These are phyloP conservation scores for Ustilago cynodontis DNA, from an alignment of 1,284 basidiomycete species.

Conservation along the genomic window DNA sequence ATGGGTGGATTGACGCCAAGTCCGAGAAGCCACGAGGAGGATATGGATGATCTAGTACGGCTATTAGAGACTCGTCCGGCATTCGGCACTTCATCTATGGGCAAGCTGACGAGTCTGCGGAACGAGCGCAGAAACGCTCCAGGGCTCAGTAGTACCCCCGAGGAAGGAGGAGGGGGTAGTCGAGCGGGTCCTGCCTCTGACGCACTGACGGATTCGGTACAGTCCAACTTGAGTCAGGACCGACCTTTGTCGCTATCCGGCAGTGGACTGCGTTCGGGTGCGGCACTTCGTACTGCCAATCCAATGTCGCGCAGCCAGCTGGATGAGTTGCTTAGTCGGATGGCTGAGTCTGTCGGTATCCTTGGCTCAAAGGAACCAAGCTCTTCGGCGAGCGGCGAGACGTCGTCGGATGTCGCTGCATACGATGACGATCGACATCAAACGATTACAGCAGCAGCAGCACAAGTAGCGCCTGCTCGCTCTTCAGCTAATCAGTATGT, in stretches of 20 bases:
- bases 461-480: background rate
- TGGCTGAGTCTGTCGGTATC: conserved; percentile 54
- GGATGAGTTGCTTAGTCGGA: conserved; percentile 58
- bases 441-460: background rate
- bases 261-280: conserved; percentile 24
- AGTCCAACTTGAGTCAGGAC: conserved; percentile 28
- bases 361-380: conserved; percentile 22
- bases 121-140: conserved; percentile 31
- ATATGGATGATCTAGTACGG: conserved; percentile 56
- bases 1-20: conserved; percentile 33
- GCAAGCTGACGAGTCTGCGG: conserved; percentile 28
- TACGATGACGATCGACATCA: background rate
- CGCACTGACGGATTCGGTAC: conserved; percentile 33
- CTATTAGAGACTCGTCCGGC: conserved; percentile 52
- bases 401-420: conserved; percentile 12
- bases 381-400: conserved; percentile 17
- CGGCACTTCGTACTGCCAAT: conserved; percentile 31
- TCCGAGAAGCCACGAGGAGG: conserved; percentile 56
- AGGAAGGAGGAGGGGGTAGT: conserved; percentile 14
- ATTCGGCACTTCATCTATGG: conserved; percentile 34
- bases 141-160: conserved; percentile 39
- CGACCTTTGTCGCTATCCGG: conserved; percentile 30
- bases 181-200: conserved; percentile 8
- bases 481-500: background rate
- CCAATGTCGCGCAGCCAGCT: conserved; percentile 55